These are phyloP conservation scores for Fraxinus greggii DNA, from an alignment of 305 asterid genomes.

Conservation along the genomic window DNA sequence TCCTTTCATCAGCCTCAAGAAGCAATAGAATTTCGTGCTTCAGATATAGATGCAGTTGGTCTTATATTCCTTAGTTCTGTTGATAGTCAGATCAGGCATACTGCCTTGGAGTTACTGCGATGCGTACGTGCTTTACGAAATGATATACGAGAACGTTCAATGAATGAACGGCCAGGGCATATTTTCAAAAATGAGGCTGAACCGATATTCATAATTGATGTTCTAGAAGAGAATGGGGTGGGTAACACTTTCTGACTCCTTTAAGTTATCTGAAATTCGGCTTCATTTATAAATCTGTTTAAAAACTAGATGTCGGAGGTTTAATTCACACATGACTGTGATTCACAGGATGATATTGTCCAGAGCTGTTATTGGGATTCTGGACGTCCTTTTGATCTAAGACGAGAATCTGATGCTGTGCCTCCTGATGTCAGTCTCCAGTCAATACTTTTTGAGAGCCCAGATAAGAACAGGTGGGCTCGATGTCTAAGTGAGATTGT, in stretches of 20 bases:
- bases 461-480: constrained; percentile 98
- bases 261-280: constrained; percentile 24
- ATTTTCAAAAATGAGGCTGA: constrained; percentile 69
- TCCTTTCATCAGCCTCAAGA: constrained; percentile 79
- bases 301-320: constrained; percentile 5
- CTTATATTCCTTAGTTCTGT: constrained; percentile 96
- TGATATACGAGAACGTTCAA: constrained; percentile 70
- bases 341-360: constrained; percentile 91
- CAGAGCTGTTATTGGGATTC: constrained; percentile 99
- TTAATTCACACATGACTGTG: constrained; percentile 13
- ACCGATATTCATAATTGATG: constrained; percentile 96
- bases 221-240: constrained; percentile 99
- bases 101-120: constrained; percentile 94
- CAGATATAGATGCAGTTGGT: constrained; percentile 99
- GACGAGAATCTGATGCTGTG: constrained; percentile 90
- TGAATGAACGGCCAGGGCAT: constrained; percentile 62
- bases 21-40: constrained; percentile 82
- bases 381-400: constrained; percentile 90
- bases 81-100: constrained; percentile 98
- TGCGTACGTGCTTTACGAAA: constrained; percentile 89
- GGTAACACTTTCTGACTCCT: constrained; percentile 31
- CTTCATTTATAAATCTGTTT: constrained; percentile 18
- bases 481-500: constrained; percentile 94
- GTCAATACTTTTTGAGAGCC: constrained; percentile 92
- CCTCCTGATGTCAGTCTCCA: constrained; percentile 94